Percentiles rank a stretch among this genome's conserved stretches.
phyloP scores from a whole-genome alignment of 1,284 basidiomycete species.

The Mycosarcoma mackinlayi region DNA sequence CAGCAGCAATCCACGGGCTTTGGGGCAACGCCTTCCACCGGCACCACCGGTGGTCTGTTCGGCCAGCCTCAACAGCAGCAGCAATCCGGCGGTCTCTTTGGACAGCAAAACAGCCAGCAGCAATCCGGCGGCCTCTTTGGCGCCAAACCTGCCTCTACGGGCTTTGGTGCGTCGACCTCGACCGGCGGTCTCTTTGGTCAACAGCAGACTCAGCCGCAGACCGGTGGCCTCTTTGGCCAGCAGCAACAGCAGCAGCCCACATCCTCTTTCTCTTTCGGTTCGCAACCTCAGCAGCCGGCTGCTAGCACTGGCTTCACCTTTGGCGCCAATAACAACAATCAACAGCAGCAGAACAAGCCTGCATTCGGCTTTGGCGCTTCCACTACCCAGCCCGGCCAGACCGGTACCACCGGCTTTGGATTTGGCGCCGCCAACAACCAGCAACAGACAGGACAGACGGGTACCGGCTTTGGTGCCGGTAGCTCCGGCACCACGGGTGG shows the following conservation, averaged over 20 bases:
- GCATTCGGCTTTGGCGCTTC: constrained; percentile 55
- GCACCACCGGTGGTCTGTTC: constrained; percentile 46
- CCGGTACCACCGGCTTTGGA: constrained; percentile 43
- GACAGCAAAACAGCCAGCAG: constrained; percentile 66
- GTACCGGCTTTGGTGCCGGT: constrained; percentile 46
- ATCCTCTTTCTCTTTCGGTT: constrained; percentile 58
- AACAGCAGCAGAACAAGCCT: constrained; percentile 51
- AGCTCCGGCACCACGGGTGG: constrained; percentile 42
- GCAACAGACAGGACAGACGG: constrained; percentile 25
- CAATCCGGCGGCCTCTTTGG: constrained; percentile 68
- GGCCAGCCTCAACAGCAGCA: constrained; percentile 57
- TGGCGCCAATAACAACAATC: constrained; percentile 41
- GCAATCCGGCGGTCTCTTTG: constrained; percentile 65
- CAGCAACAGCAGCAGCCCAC: constrained; percentile 50
- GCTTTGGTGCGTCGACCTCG: constrained; percentile 49
- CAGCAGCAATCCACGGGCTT: constrained; percentile 52
- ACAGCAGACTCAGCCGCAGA: constrained; percentile 53
- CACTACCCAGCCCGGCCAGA: constrained; percentile 41
- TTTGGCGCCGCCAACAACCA: constrained; percentile 48
- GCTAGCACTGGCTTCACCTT: constrained; percentile 55
- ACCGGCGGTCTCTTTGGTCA: constrained; percentile 65
- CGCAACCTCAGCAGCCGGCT: constrained; percentile 64
- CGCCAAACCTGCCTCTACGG: constrained; percentile 50
- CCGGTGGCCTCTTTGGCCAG: constrained; percentile 64
- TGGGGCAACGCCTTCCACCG: constrained; percentile 25